Base-by-base conservation (phyloP, 345 rosid species). In the Pistacia vera region DNA sequence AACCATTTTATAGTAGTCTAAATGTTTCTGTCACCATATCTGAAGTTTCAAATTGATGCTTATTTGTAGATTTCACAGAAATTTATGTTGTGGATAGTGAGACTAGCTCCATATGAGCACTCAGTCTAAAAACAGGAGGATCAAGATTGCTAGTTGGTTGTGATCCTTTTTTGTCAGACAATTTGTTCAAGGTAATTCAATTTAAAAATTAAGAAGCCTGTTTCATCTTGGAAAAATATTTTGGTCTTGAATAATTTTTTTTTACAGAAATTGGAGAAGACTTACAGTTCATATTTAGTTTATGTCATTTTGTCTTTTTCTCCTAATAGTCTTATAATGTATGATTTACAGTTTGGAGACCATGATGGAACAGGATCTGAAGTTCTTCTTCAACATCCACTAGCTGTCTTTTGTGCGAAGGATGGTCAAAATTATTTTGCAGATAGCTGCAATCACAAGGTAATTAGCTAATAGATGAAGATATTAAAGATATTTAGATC, bases 371-470 rank as follows among this genome's bases (percentile, higher is more conserved):
- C 81, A 60, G 99, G 97, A 30, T 85, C 94, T 72, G 99, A 93
- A 78, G 99, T 91, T 11, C 97, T 93, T 78, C 90, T 93, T 62
- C 98, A 95, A 83, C 98, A 95, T 84, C 99, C 99, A 11, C 60
- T 95, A 65, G 99, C 98, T 76, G 94, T 95, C 62, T 81, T 84
- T 68, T 91, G 92, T 63, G 84, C 93, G 11, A 89, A 79, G 68
- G 83, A 91, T 59, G 96, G 98, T 55, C 94, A 88, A 71, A 79
- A 93, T 41, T 95, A 91, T 80, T 64, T 95, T 77, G 86, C 98
- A 65, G 98, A 95, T 80, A 93, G 99, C 84, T 93, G 91, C 68
- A 95, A 95, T 80, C 99, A 95, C 86, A 93, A 95, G 99, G 99
- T 90, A 69, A 41, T 33, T 33, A 54, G 17, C 70, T 74, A 11